Conservation (phyloP, 2,329 filamentous ascomycete genomes). For the Trichoderma semiorbis region DNA sequence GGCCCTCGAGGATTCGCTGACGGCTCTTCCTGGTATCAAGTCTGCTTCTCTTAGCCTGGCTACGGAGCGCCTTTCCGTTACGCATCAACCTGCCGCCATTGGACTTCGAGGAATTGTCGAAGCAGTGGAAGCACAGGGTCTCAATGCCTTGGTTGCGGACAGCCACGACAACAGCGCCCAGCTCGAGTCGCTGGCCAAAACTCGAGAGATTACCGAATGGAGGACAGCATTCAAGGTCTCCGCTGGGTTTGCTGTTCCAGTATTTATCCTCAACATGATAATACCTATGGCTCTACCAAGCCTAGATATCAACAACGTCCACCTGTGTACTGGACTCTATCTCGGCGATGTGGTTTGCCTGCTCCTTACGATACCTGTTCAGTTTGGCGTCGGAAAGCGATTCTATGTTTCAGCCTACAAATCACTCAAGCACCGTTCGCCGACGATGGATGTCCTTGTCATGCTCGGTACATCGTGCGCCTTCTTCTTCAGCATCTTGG, state of each 20-base stretch:
- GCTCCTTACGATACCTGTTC: constrained; percentile 81
- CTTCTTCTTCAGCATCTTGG: constrained; percentile 89
- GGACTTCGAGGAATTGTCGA: constrained; percentile 83
- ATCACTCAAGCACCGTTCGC: constrained; percentile 82
- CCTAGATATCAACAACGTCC: constrained; percentile 71
- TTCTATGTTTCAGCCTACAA: constrained; percentile 95
- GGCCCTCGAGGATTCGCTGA: constrained; percentile 66
- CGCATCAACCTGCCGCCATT: constrained; percentile 66
- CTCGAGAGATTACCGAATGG: constrained; percentile 94
- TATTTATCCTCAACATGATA: constrained; percentile 90
- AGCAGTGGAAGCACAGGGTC: constrained; percentile 73
- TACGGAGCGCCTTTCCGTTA: constrained; percentile 70
- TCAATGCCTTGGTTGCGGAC: constrained; percentile 86
- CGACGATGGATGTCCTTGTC: constrained; percentile 97
- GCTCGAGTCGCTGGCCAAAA: constrained; percentile 92
- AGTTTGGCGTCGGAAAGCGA: constrained; percentile 92
- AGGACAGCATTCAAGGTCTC: constrained; percentile 75
- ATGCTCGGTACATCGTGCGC: constrained; percentile 91
- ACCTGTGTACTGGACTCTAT: constrained; percentile 71
- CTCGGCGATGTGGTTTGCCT: constrained; percentile 86
- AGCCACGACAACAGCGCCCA: constrained; percentile 96
- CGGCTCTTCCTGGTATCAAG: constrained; percentile 64
- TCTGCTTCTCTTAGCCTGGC: constrained; percentile 70
- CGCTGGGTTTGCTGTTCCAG: constrained; percentile 77
- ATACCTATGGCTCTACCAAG: constrained; percentile 78